phyloP scores from a whole-genome alignment of 352 stramenopile genomes.

The Phytophthora lateralis region DNA sequence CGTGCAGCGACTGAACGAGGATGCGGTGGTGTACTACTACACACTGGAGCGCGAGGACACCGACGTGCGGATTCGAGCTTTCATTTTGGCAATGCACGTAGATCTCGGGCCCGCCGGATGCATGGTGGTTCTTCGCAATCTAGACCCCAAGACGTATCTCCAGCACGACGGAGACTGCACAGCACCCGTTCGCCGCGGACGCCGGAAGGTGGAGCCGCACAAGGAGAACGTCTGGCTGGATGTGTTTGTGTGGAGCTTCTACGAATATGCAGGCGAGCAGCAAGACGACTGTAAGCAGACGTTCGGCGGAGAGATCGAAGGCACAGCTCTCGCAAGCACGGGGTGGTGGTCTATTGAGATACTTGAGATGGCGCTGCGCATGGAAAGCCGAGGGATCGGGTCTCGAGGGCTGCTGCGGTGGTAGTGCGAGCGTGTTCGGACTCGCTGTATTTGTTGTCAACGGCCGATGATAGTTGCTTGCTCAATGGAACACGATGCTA shows the following conservation, averaged over 20 bases:
- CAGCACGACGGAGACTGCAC: conserved; percentile 50
- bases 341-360: conserved; percentile 80
- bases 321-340: conserved; percentile 56
- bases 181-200: conserved; percentile 60
- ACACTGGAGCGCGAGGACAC: conserved; percentile 58
- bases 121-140: conserved; percentile 58
- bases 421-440: conserved; percentile 4
- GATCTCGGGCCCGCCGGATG: conserved; percentile 40
- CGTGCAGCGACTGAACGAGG: conserved; percentile 60
- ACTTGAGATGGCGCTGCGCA: conserved; percentile 66
- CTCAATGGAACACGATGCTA: conserved; percentile 11
- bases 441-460: neutral
- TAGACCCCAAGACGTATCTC: conserved; percentile 65
- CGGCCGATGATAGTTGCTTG: neutral
- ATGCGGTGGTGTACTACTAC: conserved; percentile 75
- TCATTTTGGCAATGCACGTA: conserved; percentile 67
- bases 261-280: conserved; percentile 44
- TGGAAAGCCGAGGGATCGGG: conserved; percentile 56
- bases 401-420: conserved; percentile 43
- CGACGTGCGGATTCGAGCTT: conserved; percentile 59
- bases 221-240: conserved; percentile 70
- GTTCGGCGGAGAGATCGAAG: conserved; percentile 66
- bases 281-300: conserved; percentile 55
- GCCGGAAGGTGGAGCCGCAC: conserved; percentile 51
- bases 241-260: conserved; percentile 75